Conservation (phyloP, 805 yeast species). For the Lachancea dasiensis region DNA sequence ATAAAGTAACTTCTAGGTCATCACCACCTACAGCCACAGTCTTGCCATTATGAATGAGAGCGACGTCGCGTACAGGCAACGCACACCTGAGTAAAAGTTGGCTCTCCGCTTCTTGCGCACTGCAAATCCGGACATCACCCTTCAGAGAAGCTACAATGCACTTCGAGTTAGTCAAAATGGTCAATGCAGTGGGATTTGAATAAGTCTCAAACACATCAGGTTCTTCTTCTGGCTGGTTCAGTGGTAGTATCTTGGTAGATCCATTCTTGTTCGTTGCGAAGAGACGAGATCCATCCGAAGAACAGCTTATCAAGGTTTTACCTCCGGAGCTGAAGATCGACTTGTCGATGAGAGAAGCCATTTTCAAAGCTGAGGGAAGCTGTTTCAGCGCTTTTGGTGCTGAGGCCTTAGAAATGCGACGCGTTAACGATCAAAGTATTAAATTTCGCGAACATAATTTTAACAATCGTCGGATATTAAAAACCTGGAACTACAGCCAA, state of each 20-base stretch:
- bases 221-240: constrained; percentile 47
- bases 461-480: too few relatives aligned
- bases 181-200: constrained; percentile 42
- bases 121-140: constrained; percentile 25
- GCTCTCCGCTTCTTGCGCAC: constrained; percentile 23
- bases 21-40: constrained; percentile 61
- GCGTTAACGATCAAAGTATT: too few relatives aligned
- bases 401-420: too few relatives aligned
- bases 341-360: constrained; percentile 17
- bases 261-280: constrained; percentile 52
- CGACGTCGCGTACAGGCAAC: constrained; percentile 40
- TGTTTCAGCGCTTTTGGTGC: too few relatives aligned
- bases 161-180: constrained; percentile 14
- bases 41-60: constrained; percentile 56
- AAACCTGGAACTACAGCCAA: too few relatives aligned
- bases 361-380: too few relatives aligned
- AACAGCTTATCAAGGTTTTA: constrained; percentile 22
- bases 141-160: constrained; percentile 22
- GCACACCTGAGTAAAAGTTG: constrained; percentile 37
- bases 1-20: constrained; percentile 48
- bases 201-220: constrained; percentile 53
- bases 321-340: constrained; percentile 30
- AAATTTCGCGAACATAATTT: too few relatives aligned
- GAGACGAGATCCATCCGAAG: constrained; percentile 31
- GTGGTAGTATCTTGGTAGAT: constrained; percentile 45